phyloP scores from a whole-genome alignment of 345 rosid species.

The Melastoma malabathricum region DNA sequence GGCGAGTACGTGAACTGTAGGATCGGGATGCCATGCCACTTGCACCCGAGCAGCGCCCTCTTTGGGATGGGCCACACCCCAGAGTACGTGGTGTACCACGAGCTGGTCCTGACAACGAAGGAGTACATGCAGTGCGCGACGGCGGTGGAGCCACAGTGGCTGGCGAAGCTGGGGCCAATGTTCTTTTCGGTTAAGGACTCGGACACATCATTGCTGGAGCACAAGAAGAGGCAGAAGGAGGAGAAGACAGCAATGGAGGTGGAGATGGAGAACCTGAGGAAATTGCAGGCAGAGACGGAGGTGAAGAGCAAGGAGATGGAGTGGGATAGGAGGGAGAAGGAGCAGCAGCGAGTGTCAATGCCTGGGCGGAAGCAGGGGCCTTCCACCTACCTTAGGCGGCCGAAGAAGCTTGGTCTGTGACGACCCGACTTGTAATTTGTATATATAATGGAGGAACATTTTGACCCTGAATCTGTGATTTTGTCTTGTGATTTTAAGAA shows the following conservation, averaged over 20 bases:
- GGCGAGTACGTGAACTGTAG: constrained; percentile 87
- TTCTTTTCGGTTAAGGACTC: constrained; percentile 92
- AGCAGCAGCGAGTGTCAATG: constrained; percentile 61
- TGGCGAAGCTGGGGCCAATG: constrained; percentile 94
- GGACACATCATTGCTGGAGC: constrained; percentile 75
- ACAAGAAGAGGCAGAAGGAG: constrained; percentile 79
- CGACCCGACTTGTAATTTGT: background rate
- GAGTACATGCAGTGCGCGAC: constrained; percentile 99
- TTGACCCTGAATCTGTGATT: too few species aligned
- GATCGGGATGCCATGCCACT: constrained; percentile 86
- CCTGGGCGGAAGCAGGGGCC: constrained; percentile 55
- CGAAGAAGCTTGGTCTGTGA: constrained; percentile 71
- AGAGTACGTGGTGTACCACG: constrained; percentile 79
- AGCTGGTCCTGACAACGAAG: constrained; percentile 73
- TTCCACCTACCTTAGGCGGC: constrained; percentile 63
- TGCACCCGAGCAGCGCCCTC: constrained; percentile 91
- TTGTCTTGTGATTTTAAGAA: too few species aligned
- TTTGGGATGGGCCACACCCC: constrained; percentile 84
- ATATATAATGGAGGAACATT: too few species aligned
- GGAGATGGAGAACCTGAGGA: constrained; percentile 86
- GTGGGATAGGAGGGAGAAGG: constrained; percentile 43
- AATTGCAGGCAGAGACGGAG: constrained; percentile 53
- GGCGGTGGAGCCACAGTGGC: constrained; percentile 88
- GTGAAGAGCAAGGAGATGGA: constrained; percentile 40
- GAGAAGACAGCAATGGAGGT: constrained; percentile 91